These are phyloP conservation scores for Colletotrichum paranaense DNA, from an alignment of 2,329 filamentous ascomycete genomes.

Conservation along the genomic window DNA sequence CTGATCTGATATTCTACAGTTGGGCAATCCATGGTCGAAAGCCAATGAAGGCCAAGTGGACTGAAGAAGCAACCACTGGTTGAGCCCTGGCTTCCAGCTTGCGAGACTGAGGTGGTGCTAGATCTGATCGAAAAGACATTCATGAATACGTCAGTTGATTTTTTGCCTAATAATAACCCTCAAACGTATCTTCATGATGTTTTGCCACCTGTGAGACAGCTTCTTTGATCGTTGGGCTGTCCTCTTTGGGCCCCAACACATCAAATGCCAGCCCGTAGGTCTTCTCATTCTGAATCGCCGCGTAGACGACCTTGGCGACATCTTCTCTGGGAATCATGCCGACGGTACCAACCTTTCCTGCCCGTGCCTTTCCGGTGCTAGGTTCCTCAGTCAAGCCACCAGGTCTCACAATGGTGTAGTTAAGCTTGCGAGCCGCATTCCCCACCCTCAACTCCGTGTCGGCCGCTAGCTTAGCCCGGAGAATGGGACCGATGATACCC, in stretches of 20 bases:
- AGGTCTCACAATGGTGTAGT: slow-evolving; percentile 58
- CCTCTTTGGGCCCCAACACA: slow-evolving; percentile 51
- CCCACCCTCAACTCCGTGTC: slow-evolving; percentile 51
- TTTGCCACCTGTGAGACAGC: slow-evolving; percentile 51
- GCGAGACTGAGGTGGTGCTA: rapidly evolving
- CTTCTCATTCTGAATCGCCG: slow-evolving; percentile 50
- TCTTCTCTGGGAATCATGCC: slow-evolving; percentile 54
- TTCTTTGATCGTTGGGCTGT: slow-evolving; percentile 44
- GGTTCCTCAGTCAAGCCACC: slow-evolving; percentile 51
- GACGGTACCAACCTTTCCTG: slow-evolving; percentile 53
- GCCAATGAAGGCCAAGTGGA: not conserved
- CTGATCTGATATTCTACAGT: not conserved
- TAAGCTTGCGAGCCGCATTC: slow-evolving; percentile 49
- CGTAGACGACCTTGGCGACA: slow-evolving; percentile 55
- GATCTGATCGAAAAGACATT: no score
- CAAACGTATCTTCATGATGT: slow-evolving; percentile 46
- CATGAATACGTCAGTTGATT: not conserved
- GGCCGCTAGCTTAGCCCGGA: slow-evolving; percentile 54
- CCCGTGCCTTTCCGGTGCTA: slow-evolving; percentile 50
- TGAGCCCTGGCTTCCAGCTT: not conserved
- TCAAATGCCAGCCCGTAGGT: slow-evolving; percentile 57
- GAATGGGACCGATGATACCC: slow-evolving; percentile 51
- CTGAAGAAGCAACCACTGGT: not conserved
- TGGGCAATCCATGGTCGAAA: slow-evolving; percentile 18
- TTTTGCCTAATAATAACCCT: slow-evolving; percentile 39